Conservation (phyloP, 1,284 basidiomycete genomes). For the Ganoderma lucidum region DNA sequence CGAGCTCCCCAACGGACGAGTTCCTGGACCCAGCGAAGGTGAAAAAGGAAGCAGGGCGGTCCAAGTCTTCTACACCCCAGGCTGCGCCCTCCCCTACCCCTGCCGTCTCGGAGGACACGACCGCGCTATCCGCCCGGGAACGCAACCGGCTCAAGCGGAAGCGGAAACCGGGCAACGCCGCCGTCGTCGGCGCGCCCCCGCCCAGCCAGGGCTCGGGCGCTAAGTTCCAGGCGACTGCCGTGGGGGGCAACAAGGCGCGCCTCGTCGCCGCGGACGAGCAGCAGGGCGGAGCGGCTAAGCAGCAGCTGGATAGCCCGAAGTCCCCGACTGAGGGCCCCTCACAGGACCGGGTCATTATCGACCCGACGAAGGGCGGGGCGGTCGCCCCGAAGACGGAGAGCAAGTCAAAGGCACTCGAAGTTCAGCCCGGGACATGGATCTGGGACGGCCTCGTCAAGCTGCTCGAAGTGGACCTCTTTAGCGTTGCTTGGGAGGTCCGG, state of each 20-base stretch:
- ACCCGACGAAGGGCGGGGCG: slow-evolving; percentile 83
- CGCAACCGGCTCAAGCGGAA: slow-evolving; percentile 92
- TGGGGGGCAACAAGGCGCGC: slow-evolving; percentile 76
- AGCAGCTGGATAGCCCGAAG: slow-evolving; percentile 62
- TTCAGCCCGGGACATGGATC: slow-evolving; percentile 81
- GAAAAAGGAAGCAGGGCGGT: slow-evolving; percentile 44
- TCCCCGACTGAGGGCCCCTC: slow-evolving; percentile 47
- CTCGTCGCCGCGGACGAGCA: slow-evolving; percentile 66
- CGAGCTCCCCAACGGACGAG: slow-evolving; percentile 38
- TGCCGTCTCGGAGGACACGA: slow-evolving; percentile 53
- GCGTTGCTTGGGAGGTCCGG: slow-evolving; percentile 91
- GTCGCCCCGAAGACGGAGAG: slow-evolving; percentile 78
- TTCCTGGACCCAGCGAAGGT: slow-evolving; percentile 26
- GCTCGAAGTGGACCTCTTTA: slow-evolving; percentile 88
- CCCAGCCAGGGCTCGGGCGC: slow-evolving; percentile 60
- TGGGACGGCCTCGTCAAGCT: slow-evolving; percentile 90
- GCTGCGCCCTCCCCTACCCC: slow-evolving; percentile 58
- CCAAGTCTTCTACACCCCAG: slow-evolving; percentile 61
- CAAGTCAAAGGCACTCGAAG: slow-evolving; percentile 78
- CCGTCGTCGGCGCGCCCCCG: slow-evolving; percentile 77
- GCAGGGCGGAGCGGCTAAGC: slow-evolving; percentile 40
- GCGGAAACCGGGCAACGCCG: slow-evolving; percentile 85
- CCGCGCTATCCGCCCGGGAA: slow-evolving; percentile 82
- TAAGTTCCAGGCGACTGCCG: slow-evolving; percentile 65
- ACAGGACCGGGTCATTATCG: slow-evolving; percentile 73